Conservation (phyloP, 2,329 filamentous ascomycete genomes). For the Ophioceras dolichostomum region DNA sequence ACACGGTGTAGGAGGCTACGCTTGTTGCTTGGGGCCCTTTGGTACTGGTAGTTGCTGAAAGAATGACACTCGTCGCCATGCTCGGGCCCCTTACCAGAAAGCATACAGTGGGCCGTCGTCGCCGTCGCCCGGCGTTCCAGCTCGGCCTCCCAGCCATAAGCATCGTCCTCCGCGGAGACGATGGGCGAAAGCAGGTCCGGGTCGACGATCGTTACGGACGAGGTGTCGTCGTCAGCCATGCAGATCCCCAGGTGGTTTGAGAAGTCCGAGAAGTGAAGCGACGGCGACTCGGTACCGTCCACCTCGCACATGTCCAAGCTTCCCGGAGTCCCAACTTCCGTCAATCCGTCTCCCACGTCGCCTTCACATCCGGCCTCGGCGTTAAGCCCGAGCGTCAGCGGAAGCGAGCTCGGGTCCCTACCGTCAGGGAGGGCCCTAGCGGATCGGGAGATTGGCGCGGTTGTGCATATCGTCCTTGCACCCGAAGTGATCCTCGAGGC, state of each 20-base stretch:
- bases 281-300: constrained; percentile 3
- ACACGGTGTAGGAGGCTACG: constrained; percentile 27
- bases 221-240: constrained; percentile 15
- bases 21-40: constrained; percentile 14
- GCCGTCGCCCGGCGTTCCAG: constrained; percentile 20
- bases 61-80: not conserved
- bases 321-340: not conserved
- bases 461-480: too few relatives aligned
- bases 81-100: constrained; percentile 3
- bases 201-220: constrained; percentile 13
- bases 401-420: not conserved
- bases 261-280: constrained; percentile 16
- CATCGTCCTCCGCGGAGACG: constrained; percentile 22
- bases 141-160: constrained; percentile 44
- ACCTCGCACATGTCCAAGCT: constrained; percentile 1
- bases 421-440: not conserved
- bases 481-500: too few relatives aligned
- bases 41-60: constrained; percentile 11
- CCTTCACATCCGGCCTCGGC: not conserved
- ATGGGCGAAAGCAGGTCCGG: constrained; percentile 13
- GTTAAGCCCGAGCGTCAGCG: not conserved
- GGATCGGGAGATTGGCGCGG: not conserved
- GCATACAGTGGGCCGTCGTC: too few relatives aligned
- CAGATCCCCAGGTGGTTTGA: constrained; percentile 22
- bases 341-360: not conserved